Evolutionary conservation across 1,284 basidiomycete genomes (phyloP).

Genomic region (Pyrrhoderma lamaoense): DNA sequence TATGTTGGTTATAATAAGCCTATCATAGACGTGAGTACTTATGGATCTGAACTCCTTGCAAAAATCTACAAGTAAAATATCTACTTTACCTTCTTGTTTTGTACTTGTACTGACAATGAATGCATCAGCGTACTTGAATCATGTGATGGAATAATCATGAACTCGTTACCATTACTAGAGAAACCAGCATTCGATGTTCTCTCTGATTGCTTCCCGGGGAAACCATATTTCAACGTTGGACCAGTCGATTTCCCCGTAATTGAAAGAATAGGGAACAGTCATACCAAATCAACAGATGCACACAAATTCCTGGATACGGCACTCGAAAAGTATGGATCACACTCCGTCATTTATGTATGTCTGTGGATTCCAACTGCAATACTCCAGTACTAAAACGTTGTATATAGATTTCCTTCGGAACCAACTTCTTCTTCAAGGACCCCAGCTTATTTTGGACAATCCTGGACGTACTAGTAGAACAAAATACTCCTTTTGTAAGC

Average conservation of each 20-base stretch:
- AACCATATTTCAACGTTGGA: slow-evolving; percentile 1
- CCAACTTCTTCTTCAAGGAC: slow-evolving; percentile 10
- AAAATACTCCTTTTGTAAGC: slow-evolving; percentile 16
- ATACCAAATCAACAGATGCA: neutral
- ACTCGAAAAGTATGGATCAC: slow-evolving; percentile 9
- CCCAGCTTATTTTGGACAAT: slow-evolving; percentile 11
- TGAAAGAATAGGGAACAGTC: neutral
- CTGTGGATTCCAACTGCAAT: neutral
- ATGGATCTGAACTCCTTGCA: no score
- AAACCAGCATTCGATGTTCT: neutral
- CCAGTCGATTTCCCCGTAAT: slow-evolving; percentile 9
- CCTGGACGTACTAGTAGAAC: slow-evolving; percentile 10
- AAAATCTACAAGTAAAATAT: no score
- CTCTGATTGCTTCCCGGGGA: slow-evolving; percentile 2
- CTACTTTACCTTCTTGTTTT: no score
- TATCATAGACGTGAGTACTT: no score
- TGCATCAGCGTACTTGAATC: neutral
- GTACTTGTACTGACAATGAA: no score
- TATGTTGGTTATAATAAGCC: no score
- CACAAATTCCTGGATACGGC: slow-evolving; percentile 3
- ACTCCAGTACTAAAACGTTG: neutral
- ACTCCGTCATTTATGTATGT: slow-evolving; percentile 16
- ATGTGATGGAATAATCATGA: slow-evolving; percentile 10
- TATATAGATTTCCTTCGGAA: slow-evolving; percentile 17
- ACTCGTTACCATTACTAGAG: neutral